These are phyloP conservation scores for Pichia exigua DNA, from an alignment of 805 yeast species.

Conservation along the genomic window DNA sequence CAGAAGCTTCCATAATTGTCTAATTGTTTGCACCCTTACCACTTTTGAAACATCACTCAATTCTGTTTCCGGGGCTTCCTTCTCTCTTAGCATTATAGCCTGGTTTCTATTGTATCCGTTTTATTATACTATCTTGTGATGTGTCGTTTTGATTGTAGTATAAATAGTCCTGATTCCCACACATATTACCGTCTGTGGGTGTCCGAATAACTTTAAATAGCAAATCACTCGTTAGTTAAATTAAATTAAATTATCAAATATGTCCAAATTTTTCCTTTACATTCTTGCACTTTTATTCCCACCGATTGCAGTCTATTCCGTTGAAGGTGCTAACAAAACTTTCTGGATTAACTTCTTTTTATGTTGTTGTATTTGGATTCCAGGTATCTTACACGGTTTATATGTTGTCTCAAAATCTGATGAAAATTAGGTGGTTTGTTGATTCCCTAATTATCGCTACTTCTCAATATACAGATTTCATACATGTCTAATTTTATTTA, in stretches of 20 bases:
- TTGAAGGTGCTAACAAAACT: constrained; percentile 48
- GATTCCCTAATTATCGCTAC: background rate
- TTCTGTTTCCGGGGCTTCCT: background rate
- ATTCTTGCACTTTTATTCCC: constrained; percentile 49
- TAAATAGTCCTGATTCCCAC: background rate
- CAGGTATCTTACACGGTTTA: constrained; percentile 71
- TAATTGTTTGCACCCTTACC: no score
- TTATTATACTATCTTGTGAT: no score
- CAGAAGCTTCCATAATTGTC: no score
- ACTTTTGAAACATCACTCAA: background rate
- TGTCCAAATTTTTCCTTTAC: constrained; percentile 8
- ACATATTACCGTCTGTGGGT: background rate
- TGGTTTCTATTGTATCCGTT: background rate
- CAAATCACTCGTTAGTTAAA: no score
- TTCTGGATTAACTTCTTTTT: constrained; percentile 57
- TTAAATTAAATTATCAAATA: background rate
- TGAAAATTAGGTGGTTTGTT: background rate
- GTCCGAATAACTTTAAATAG: no score
- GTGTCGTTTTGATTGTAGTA: background rate
- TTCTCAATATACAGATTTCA: background rate
- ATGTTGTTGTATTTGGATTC: constrained; percentile 62
- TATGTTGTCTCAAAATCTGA: constrained; percentile 37
- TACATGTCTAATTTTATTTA: background rate
- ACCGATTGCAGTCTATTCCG: constrained; percentile 67
- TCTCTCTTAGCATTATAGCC: background rate